Conservation (phyloP, 805 yeast genomes). For the Jamesozyma rosinii region DNA sequence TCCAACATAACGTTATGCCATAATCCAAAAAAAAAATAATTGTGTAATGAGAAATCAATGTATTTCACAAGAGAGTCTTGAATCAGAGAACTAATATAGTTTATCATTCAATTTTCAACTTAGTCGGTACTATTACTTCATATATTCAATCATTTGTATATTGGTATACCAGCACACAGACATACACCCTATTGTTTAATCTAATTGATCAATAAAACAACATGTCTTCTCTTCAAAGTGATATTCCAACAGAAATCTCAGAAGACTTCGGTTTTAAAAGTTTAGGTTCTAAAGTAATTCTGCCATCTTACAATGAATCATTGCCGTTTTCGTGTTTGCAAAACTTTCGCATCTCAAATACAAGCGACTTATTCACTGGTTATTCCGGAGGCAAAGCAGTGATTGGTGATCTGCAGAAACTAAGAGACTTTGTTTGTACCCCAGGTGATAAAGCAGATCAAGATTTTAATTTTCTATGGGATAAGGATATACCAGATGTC, state of each 20-base stretch:
- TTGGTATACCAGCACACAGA: too few species aligned
- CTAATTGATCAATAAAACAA: too few species aligned
- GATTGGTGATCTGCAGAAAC: slow-evolving; percentile 29
- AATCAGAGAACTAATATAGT: too few species aligned
- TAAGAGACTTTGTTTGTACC: slow-evolving; percentile 25
- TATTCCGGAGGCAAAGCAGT: slow-evolving; percentile 32
- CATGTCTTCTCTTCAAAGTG: slow-evolving; percentile 13
- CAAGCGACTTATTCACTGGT: slow-evolving; percentile 30
- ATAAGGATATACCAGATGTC: slow-evolving; percentile 17
- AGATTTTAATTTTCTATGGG: slow-evolving; percentile 10
- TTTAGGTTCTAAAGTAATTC: slow-evolving; percentile 26
- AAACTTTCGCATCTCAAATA: slow-evolving; percentile 34
- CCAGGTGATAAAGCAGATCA: slow-evolving; percentile 11
- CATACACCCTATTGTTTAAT: too few species aligned
- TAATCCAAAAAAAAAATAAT: too few species aligned
- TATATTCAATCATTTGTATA: too few species aligned
- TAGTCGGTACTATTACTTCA: too few species aligned
- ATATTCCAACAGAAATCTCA: slow-evolving; percentile 22
- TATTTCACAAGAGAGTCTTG: too few species aligned
- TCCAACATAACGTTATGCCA: too few species aligned
- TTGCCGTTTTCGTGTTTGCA: slow-evolving; percentile 30
- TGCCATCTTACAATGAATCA: slow-evolving; percentile 32
- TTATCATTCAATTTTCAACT: too few species aligned
- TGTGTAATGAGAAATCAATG: too few species aligned
- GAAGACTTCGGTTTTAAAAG: slow-evolving; percentile 40